Conservation (phyloP, 2,329 filamentous ascomycete species). For the Teratosphaeria zuluensis region DNA sequence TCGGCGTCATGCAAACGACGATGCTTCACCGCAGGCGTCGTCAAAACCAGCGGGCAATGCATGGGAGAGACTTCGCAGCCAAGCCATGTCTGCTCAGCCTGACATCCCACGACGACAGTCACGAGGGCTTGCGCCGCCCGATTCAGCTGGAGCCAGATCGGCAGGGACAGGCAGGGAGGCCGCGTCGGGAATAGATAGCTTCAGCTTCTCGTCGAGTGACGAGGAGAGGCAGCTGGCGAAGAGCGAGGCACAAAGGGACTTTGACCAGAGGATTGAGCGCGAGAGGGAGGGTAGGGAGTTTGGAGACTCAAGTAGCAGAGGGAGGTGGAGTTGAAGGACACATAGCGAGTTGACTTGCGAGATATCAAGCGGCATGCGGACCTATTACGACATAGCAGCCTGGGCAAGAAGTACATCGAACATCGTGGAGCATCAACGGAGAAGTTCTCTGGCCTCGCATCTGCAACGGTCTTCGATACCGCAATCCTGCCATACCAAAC, state of each 20-base stretch:
- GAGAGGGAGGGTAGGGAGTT: constrained; percentile 41
- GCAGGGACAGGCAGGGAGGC: constrained; percentile 9
- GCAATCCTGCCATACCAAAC: background rate
- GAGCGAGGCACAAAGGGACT: constrained; percentile 40
- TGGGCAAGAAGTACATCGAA: background rate
- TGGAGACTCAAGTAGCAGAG: constrained; percentile 9
- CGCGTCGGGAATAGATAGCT: constrained; percentile 33
- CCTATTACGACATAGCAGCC: background rate
- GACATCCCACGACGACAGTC: constrained; percentile 10
- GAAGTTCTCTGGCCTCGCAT: background rate
- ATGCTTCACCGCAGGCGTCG: background rate
- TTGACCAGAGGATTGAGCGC: constrained; percentile 39
- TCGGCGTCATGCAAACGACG: background rate
- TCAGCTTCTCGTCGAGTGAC: constrained; percentile 34
- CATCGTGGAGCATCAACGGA: background rate
- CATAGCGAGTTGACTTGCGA: background rate
- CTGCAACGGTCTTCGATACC: background rate
- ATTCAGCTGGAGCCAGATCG: constrained; percentile 9
- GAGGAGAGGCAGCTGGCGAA: constrained; percentile 36
- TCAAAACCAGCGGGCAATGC: constrained; percentile 21
- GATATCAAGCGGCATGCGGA: background rate
- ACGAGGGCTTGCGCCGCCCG: background rate
- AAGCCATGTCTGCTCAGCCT: constrained; percentile 8
- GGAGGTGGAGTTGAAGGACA: background rate
- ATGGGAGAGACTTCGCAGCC: constrained; percentile 36